Evolutionary conservation across 768 basidiomycete genomes (phyloP).

Genomic region (Myochromella boudieri): DNA sequence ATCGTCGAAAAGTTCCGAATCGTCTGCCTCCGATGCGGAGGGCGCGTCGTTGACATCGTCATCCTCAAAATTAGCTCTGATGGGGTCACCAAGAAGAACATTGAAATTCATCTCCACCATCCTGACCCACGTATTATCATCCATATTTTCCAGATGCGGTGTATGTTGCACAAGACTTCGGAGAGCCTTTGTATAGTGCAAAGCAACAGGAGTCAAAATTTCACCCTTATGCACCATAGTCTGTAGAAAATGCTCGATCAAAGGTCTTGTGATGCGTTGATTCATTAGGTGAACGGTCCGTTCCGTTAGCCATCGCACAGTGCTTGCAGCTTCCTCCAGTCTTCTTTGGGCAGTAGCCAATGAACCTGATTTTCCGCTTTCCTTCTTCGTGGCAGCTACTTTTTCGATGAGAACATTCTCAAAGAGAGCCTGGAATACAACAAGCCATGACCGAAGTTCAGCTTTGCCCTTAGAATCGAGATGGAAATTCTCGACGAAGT

Average conservation of each 20-base stretch:
- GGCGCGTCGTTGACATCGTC: conserved; percentile 27
- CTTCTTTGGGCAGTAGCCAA: conserved; percentile 52
- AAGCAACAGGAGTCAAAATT: conserved; percentile 62
- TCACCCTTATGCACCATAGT: conserved; percentile 52
- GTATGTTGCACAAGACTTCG: conserved; percentile 59
- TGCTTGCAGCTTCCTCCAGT: conserved; percentile 63
- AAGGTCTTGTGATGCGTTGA: conserved; percentile 48
- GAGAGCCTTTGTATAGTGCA: conserved; percentile 82
- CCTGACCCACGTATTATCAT: conserved; percentile 61
- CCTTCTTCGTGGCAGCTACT: conserved; percentile 39
- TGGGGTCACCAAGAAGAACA: conserved; percentile 64
- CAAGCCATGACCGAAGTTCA: conserved; percentile 51
- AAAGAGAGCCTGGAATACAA: conserved; percentile 75
- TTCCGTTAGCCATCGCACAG: conserved; percentile 75
- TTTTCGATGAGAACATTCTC: conserved; percentile 64
- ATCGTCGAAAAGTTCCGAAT: conserved; percentile 34
- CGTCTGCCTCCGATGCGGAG: conserved; percentile 29
- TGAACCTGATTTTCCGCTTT: conserved; percentile 37
- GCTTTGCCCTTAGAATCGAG: conserved; percentile 32
- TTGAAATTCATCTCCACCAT: conserved; percentile 77
- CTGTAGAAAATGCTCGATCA: conserved; percentile 66
- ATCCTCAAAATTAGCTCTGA: conserved; percentile 31
- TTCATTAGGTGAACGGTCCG: conserved; percentile 56
- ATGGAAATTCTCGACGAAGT: conserved; percentile 44
- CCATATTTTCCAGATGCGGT: conserved; percentile 80